These are phyloP conservation scores for Penicillium waksmanii DNA, from an alignment of 495 filamentous ascomycete species.

Conservation along the genomic window DNA sequence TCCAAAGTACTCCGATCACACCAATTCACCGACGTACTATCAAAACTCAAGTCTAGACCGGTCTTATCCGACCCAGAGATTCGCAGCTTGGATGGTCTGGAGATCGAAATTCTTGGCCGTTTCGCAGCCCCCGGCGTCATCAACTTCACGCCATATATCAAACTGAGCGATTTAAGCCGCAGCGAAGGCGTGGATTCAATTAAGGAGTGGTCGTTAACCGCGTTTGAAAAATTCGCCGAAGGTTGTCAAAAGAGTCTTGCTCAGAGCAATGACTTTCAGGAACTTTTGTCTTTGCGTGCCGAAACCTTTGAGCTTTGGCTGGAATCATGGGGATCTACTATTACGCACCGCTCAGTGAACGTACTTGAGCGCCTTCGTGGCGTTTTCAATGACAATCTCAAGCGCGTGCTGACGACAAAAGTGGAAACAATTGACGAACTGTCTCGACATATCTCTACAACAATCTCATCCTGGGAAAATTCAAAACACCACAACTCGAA, in stretches of 20 bases:
- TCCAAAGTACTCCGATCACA: slow-evolving; percentile 75
- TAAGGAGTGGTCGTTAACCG: slow-evolving; percentile 72
- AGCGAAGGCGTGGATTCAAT: slow-evolving; percentile 66
- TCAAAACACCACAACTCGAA: slow-evolving; percentile 51
- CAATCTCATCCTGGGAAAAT: slow-evolving; percentile 57
- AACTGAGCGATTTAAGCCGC: slow-evolving; percentile 76
- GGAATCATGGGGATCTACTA: slow-evolving; percentile 44
- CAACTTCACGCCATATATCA: slow-evolving; percentile 88
- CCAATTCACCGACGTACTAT: slow-evolving; percentile 70
- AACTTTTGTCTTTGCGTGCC: slow-evolving; percentile 68
- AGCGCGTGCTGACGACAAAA: slow-evolving; percentile 60
- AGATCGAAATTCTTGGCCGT: slow-evolving; percentile 77
- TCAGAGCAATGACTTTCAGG: slow-evolving; percentile 61
- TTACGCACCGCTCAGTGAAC: slow-evolving; percentile 53
- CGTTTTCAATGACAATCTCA: slow-evolving; percentile 67
- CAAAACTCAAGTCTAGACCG: slow-evolving; percentile 66
- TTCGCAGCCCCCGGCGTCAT: slow-evolving; percentile 86
- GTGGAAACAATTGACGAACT: slow-evolving; percentile 61
- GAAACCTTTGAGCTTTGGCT: slow-evolving; percentile 78
- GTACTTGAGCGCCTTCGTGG: slow-evolving; percentile 70
- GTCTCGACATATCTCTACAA: slow-evolving; percentile 50
- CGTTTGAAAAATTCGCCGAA: slow-evolving; percentile 64
- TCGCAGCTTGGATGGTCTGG: slow-evolving; percentile 64
- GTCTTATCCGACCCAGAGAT: slow-evolving; percentile 73
- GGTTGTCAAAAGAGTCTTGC: slow-evolving; percentile 61